Base-by-base conservation (phyloP, 208 protist genomes). In the Leishmania aethiopica region DNA sequence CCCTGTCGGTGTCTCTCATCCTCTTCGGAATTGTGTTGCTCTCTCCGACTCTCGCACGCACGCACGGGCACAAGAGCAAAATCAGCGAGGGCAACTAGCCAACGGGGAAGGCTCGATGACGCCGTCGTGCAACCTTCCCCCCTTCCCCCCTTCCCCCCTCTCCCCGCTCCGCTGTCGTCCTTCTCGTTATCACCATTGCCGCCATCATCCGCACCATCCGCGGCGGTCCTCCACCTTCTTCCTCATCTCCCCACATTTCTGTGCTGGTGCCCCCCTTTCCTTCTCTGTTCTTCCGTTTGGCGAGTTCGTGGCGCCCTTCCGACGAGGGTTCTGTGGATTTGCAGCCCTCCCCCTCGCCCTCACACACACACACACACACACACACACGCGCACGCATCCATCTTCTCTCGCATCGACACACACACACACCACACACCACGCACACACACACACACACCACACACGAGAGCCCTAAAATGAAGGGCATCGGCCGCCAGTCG, bases 401-500 rank as follows among this genome's bases (percentile, higher is more conserved):
- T 32, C 22, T 32, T 19, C 28, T 4, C 35, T 6, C 67, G 3
- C 53, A 8, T 57, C 28, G 8, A 19, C 13, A 32, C 42, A 11
- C 42, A 25, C 19, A 28, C 66, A 74, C 55, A 45, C 4, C 0
- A 25, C 75, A 53, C 10, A 3, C 51, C 3, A 1, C n/a, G n/a
- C n/a, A n/a, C n/a, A n/a, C 66, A 74, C 55, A 45, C 4, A 64
- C 0, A 25, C 75, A 53, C 10, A 3, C 51, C 3, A 1, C n/a
- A n/a, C n/a, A n/a, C n/a, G 37, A 28, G 67, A 28, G 15, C 1
- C 0, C 8, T 28, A 13, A 32, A 49, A 87, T 89, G 69, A 84
- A 89, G 51, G 84, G 79, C 28, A 82, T 93, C 42, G 92, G 92
- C 13, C 89, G 92, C 22, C 93, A 97, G 79, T 96, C 93, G 0